Evolutionary conservation across 192 early-diverging fungal species (phyloP).

Genomic region (Backusella parvicylindrica): DNA sequence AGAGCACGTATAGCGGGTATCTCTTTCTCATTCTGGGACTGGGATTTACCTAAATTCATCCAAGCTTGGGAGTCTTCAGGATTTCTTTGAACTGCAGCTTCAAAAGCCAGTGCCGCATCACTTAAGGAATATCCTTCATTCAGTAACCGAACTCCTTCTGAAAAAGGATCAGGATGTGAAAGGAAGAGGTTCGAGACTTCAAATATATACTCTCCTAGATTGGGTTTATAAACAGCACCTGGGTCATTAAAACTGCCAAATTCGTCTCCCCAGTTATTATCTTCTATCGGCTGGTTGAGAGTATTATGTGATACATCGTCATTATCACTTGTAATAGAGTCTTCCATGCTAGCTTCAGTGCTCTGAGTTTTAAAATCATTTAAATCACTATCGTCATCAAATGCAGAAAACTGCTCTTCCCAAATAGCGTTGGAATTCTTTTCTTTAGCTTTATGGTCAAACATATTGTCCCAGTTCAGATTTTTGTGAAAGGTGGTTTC

Average conservation of each 20-base stretch:
- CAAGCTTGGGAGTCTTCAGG: constrained; percentile 78
- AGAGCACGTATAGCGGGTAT: constrained; percentile 89
- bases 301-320: background rate
- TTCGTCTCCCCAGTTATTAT: constrained; percentile 44
- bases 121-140: constrained; percentile 59
- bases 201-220: constrained; percentile 79
- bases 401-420: constrained; percentile 56
- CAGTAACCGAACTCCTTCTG: constrained; percentile 50
- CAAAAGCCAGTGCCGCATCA: constrained; percentile 87
- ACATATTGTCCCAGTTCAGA: constrained; percentile 74
- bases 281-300: background rate
- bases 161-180: constrained; percentile 50
- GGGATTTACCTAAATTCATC: constrained; percentile 85
- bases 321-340: constrained; percentile 39
- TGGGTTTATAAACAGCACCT: constrained; percentile 43
- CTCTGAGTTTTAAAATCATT: background rate
- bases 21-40: constrained; percentile 98
- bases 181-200: constrained; percentile 74
- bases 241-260: constrained; percentile 40
- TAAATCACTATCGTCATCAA: constrained; percentile 12
- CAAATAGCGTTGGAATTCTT: constrained; percentile 43
- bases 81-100: constrained; percentile 81
- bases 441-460: constrained; percentile 52
- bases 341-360: constrained; percentile 36
- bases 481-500: constrained; percentile 52